Base-by-base conservation (phyloP, 2,329 filamentous ascomycete genomes). In the Venturia nashicola region DNA sequence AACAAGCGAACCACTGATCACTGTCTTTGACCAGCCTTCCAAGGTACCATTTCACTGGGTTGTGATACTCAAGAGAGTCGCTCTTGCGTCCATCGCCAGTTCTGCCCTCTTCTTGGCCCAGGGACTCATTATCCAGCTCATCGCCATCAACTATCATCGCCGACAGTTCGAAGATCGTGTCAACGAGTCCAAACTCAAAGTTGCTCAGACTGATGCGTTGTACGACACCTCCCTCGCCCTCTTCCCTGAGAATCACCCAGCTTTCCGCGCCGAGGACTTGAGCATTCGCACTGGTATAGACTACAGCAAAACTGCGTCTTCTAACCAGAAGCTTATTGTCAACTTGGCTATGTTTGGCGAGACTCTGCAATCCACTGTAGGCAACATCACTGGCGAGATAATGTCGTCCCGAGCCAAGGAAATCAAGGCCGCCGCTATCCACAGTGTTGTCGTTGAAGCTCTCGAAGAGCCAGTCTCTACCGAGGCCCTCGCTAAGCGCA, bases 331-430 rank as follows among this genome's bases (percentile, higher is more conserved):
- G 66, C 74, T 93, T n/a, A 88, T 91, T 75, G 88, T 87, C 12
- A 57, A 40, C 20, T 11, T 64, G 39, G 62, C 62, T 16, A 42
- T 43, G 23, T 61, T 57, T 32, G 51, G 43, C 2, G 62, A 64
- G 42, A 59, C n/a, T 9, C n/a, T 59, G 18, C 62, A 64, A 83
- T 95, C 89, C 0, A 88, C 86, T 0, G 90, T 95, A 73, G 91
- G 91, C 36, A 91, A 91, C 71, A 83, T 95, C 64, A 90, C 90
- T 1, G 88, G 88, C 3, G 91, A 95, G 71, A 90, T 95, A 67
- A 91, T 90, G 0, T 91, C 91, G 67, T 34, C 48, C 12, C 61
- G 51, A 34, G 34, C 51, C 9, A 92, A 91, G 76, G 83, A 92
- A 69, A 85, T 93, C 42, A 91, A 93, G 77, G 66, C 68, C 0